These are phyloP conservation scores for Cicer bijugum DNA, from an alignment of 306 rosid species.

Conservation along the genomic window DNA sequence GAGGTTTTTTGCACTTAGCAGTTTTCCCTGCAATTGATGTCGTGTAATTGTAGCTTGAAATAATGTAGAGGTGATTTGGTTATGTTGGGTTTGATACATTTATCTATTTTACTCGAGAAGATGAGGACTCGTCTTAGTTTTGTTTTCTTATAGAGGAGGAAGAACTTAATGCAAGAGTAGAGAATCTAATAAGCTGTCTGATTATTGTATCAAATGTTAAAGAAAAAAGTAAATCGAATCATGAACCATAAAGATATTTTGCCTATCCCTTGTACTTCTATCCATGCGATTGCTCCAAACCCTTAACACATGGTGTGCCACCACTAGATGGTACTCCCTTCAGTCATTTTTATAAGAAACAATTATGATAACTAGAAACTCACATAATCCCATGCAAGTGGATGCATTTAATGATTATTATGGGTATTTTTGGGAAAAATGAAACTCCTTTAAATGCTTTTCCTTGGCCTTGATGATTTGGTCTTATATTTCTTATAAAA, in stretches of 20 bases:
- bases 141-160: constrained; percentile 27
- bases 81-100: neutral
- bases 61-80: constrained; percentile 31
- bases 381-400: neutral
- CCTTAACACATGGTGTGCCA: constrained; percentile 1
- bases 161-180: constrained; percentile 6
- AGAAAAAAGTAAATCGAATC: neutral
- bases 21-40: constrained; percentile 2
- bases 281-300: constrained; percentile 27
- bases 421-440: neutral
- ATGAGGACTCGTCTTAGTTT: constrained; percentile 19
- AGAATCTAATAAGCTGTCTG: constrained; percentile 1
- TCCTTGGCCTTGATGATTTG: neutral
- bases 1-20: neutral
- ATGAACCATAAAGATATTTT: constrained; percentile 18
- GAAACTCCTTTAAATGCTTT: neutral
- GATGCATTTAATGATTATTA: neutral
- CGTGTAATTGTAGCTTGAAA: neutral
- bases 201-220: neutral
- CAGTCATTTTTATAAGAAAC: neutral
- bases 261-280: constrained; percentile 13
- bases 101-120: constrained; percentile 5
- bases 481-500: constrained; percentile 5
- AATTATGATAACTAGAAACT: neutral
- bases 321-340: constrained; percentile 9